These are phyloP conservation scores for Alternaria arborescens DNA, from an alignment of 2,329 filamentous ascomycete species.

Conservation along the genomic window DNA sequence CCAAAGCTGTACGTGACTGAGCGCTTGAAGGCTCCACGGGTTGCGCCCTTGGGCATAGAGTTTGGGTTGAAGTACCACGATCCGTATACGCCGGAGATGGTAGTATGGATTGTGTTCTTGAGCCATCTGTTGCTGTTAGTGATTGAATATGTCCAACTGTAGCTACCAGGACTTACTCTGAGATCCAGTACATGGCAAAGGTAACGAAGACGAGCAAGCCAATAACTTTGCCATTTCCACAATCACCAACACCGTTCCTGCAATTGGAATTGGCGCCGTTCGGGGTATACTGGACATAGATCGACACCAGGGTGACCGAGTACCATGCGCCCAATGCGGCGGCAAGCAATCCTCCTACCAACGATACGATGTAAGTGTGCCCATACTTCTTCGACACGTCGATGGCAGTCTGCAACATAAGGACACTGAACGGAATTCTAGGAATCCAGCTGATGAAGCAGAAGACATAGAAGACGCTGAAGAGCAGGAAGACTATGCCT, in stretches of 20 bases:
- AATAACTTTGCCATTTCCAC: constrained; percentile 79
- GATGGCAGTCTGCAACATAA: constrained; percentile 88
- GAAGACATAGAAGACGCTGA: constrained; percentile 79
- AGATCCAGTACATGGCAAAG: constrained; percentile 93
- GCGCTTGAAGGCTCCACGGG: constrained; percentile 81
- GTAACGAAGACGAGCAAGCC: constrained; percentile 87
- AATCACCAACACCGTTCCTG: constrained; percentile 64
- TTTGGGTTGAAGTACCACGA: constrained; percentile 87
- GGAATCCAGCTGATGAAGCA: constrained; percentile 86
- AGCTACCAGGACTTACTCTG: constrained; percentile 61
- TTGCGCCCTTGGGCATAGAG: constrained; percentile 78
- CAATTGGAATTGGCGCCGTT: constrained; percentile 64
- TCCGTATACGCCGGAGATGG: constrained; percentile 87
- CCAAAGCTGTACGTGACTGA: constrained; percentile 92
- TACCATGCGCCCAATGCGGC: constrained; percentile 85
- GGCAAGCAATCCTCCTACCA: constrained; percentile 80
- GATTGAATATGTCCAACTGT: constrained; percentile 55
- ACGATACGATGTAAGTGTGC: constrained; percentile 85
- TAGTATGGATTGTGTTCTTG: constrained; percentile 92
- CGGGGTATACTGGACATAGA: constrained; percentile 86
- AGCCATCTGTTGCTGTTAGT: constrained; percentile 65
- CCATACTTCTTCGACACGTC: constrained; percentile 85
- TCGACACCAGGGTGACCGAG: constrained; percentile 81
- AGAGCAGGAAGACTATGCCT: constrained; percentile 86
- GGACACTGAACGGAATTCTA: constrained; percentile 88